Conservation (phyloP, 768 basidiomycete species). For the Galerina marginata region DNA sequence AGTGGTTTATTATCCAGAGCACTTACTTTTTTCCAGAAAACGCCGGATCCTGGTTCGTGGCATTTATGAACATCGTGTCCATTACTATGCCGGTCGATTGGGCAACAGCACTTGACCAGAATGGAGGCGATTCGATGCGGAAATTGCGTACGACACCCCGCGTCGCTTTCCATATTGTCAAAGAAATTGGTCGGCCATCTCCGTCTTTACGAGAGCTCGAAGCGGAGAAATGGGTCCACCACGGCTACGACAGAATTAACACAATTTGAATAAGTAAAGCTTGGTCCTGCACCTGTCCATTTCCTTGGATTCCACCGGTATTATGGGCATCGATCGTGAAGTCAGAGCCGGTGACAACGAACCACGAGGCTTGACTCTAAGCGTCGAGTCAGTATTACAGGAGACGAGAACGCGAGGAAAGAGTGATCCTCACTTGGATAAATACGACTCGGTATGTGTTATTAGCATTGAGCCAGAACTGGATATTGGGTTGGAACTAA, state of each 20-base stretch:
- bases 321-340: constrained; percentile 61
- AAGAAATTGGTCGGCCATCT: constrained; percentile 61
- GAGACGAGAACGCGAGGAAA: too few relatives aligned
- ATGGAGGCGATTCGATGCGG: constrained; percentile 57
- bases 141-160: constrained; percentile 52
- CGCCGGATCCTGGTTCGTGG: constrained; percentile 56
- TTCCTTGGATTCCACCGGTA: constrained; percentile 61
- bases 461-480: constrained; percentile 58
- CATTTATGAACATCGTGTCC: constrained; percentile 63
- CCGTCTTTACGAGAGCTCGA: constrained; percentile 51
- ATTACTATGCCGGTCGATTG: constrained; percentile 53
- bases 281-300: constrained; percentile 49
- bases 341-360: constrained; percentile 60
- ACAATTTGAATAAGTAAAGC: too few relatives aligned
- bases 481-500: constrained; percentile 58
- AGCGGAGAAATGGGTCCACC: constrained; percentile 61
- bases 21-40: constrained; percentile 56
- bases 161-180: constrained; percentile 53
- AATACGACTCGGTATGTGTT: constrained; percentile 66
- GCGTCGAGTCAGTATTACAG: too few relatives aligned
- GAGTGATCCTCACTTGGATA: constrained; percentile 47
- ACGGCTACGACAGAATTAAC: constrained; percentile 37
- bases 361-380: constrained; percentile 68
- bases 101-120: constrained; percentile 64
- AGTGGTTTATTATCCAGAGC: not conserved